Base-by-base conservation (phyloP, 768 basidiomycete species). In the Lentinula sp. region DNA sequence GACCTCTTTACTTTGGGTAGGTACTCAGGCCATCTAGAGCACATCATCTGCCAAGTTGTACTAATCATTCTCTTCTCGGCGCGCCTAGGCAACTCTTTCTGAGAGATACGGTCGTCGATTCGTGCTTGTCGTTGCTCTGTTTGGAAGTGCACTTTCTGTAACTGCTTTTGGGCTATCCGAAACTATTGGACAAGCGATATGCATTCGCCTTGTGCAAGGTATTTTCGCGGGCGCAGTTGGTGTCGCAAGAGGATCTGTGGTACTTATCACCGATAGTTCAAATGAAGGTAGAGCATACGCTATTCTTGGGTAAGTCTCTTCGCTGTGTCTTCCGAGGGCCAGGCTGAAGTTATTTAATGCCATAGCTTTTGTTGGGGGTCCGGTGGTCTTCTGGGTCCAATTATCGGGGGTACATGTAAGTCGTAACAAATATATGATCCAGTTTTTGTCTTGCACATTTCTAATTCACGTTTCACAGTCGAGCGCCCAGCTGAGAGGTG, bases 271-370 rank as follows among this genome's bases (percentile, higher is more conserved):
- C 0, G 95, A 98, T 72, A 75, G 85, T 31, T 89, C 87, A 55
- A 99, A 99, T 72, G 95, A 98, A 73, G 91, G 91, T 21, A 82
- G 93, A 65, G 97, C 96, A 23, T 98, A 98, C 71, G 93, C 95
- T 50, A 90, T 95, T 61, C 78, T 98, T 54, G 95, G 95, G 85
- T 89, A 65, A 74, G 11, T 65, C 4, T 35, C 15, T 10, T 51
- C 42, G 32, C 28, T 51, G 51, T 57, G 34, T 28, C 57, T 34
- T 16, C 28, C 18, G 15, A 8, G 37, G 15, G 5, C 40, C 16
- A 11, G 18, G 11, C 15, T n/a, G 37, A 39, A 39, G 4, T 35
- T 5, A 16, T 28, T 16, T 28, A 13, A 31, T 28, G 39, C 10
- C n/a, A 23, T 61, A 93, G 90, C 6, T 97, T 96, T 72, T 92